Conservation (phyloP, 2,329 filamentous ascomycete genomes). For the Pyrenochaeta sp. region DNA sequence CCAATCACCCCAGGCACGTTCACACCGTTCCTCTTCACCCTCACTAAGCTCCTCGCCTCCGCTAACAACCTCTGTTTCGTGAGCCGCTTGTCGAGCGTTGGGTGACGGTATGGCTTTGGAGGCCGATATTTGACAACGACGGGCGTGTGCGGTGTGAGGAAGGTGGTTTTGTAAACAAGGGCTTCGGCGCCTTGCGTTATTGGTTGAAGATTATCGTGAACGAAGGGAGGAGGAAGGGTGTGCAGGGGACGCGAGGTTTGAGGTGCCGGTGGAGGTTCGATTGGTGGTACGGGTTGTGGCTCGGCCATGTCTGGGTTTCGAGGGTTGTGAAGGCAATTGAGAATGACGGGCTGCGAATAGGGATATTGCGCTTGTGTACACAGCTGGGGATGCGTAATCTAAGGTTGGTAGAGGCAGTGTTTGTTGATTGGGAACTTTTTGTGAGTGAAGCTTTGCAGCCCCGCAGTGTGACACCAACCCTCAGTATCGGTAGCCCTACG, state of each 20-base stretch:
- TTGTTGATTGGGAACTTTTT: neutral
- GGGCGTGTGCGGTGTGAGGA: slow-evolving; percentile 72
- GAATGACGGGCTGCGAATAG: neutral
- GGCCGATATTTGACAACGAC: slow-evolving; percentile 92
- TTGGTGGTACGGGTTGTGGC: slow-evolving; percentile 27
- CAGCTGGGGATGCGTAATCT: no score
- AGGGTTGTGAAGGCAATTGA: neutral
- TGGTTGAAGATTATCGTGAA: slow-evolving; percentile 70
- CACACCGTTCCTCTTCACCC: slow-evolving; percentile 80
- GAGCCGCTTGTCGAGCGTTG: slow-evolving; percentile 84
- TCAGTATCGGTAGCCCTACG: slow-evolving; percentile 6
- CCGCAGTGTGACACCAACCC: slow-evolving; percentile 13
- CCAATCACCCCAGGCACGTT: slow-evolving; percentile 83
- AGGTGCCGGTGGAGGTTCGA: slow-evolving; percentile 26
- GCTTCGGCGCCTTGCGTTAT: slow-evolving; percentile 96
- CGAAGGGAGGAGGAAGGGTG: slow-evolving; percentile 39
- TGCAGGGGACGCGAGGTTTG: slow-evolving; percentile 34
- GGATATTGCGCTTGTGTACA: neutral
- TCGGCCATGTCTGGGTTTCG: slow-evolving; percentile 26
- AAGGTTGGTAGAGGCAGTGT: neutral
- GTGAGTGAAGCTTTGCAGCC: slow-evolving; percentile 9
- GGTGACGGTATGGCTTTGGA: slow-evolving; percentile 90
- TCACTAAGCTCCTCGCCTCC: slow-evolving; percentile 85
- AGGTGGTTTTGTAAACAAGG: slow-evolving; percentile 87
- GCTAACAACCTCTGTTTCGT: slow-evolving; percentile 87